Base-by-base conservation (phyloP, 176 grass and related monocot species). In the Rhynchospora breviuscula region DNA sequence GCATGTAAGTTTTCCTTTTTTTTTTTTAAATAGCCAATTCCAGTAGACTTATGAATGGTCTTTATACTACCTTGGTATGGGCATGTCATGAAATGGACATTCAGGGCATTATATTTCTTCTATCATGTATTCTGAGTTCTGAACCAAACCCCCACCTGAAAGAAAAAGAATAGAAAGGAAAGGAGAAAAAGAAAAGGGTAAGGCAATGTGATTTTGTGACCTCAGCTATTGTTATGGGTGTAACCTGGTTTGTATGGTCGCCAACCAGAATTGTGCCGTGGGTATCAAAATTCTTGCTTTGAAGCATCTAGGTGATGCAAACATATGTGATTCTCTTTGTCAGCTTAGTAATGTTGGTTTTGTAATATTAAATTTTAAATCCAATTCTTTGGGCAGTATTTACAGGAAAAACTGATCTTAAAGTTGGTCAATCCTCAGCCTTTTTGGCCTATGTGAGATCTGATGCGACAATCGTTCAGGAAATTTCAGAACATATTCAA, bases 391-490 rank as follows among this genome's bases (percentile, higher is more conserved):
- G 90, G 53, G 46, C 91, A 95, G 92, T 82, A 68, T 90, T 90
- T 79, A 71, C 91, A 63, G 85, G 89, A 76, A 99, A 95, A 79
- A 93, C 73, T 40, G 79, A 92, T 84, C 78, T 99, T 83, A 99
- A 83, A 84, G 65, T 99, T 66, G 96, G 82, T 1, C 82, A 91
- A 81, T 99, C 93, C 0, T 99, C 96, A 77, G 96, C 96, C 49
- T 95, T 99, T 83, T 85, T 95, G 85, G 89, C 96, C 53, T 99
- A 99, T 89, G 96, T 95, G 10, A 95, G 90, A 59, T 73, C 89
- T 75, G 87, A 65, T 69, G 86, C 86, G 80, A 85, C 86, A 74
- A 67, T 77, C 67, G 89, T 67, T 57, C 66, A 90, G 48, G 49
- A 70, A 88, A 53, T 64, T 86, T 57, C 84, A 81, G 79, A 89